Conservation (phyloP, 495 filamentous ascomycete genomes). For the Penicillium bialowiezense region DNA sequence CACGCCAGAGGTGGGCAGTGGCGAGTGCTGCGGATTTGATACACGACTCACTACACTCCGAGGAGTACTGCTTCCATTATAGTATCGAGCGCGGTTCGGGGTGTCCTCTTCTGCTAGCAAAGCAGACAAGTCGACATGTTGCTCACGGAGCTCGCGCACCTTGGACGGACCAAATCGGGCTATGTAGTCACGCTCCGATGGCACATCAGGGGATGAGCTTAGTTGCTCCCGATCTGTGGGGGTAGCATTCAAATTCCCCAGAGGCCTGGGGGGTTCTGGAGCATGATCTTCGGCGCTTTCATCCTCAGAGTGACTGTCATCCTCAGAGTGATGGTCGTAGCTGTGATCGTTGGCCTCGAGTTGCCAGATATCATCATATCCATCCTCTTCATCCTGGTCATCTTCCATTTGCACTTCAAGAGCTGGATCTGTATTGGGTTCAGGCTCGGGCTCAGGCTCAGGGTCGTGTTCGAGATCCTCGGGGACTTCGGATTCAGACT, state of each 20-base stretch:
- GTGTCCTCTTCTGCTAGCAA: slow-evolving; percentile 35
- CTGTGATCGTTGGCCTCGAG: slow-evolving; percentile 40
- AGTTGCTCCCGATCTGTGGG: slow-evolving; percentile 8
- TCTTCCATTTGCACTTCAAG: slow-evolving; percentile 6
- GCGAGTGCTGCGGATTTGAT: slow-evolving; percentile 12
- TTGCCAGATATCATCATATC: slow-evolving; percentile 46
- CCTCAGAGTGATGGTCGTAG: slow-evolving; percentile 23
- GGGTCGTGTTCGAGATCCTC: neutral
- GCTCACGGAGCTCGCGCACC: slow-evolving; percentile 36
- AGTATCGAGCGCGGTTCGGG: slow-evolving; percentile 42
- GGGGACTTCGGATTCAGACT: neutral
- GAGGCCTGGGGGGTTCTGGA: slow-evolving; percentile 11
- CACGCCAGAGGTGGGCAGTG: slow-evolving; percentile 12
- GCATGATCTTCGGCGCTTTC: neutral
- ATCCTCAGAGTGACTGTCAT: slow-evolving; percentile 23
- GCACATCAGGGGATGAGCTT: slow-evolving; percentile 34
- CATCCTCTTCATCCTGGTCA: slow-evolving; percentile 29
- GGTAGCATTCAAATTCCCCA: slow-evolving; percentile 6
- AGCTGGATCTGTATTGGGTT: neutral
- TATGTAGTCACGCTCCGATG: slow-evolving; percentile 24
- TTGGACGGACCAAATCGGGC: slow-evolving; percentile 33
- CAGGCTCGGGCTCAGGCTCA: neutral
- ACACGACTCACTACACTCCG: slow-evolving; percentile 18
- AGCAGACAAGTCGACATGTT: slow-evolving; percentile 38
- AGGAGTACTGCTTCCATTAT: slow-evolving; percentile 39